Evolutionary conservation across 257 asterid genomes (phyloP).

Genomic region (Nicotiana attenuata): DNA sequence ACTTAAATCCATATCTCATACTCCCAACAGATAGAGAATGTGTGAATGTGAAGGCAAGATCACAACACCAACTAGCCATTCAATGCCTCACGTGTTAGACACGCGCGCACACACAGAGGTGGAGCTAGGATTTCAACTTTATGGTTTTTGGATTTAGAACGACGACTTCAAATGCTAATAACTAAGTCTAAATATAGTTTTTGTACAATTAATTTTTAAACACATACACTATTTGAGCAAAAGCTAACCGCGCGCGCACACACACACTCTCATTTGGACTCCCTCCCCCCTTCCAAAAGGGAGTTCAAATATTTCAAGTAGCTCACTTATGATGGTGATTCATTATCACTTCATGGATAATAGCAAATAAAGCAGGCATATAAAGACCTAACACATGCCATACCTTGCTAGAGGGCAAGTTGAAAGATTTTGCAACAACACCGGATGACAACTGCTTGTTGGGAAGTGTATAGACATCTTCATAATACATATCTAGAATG

Average conservation of each 20-base stretch:
- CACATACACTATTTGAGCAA: no score
- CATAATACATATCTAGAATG: slow-evolving; percentile 76
- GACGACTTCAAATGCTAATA: no score
- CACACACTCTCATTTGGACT: not conserved
- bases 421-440: slow-evolving; percentile 50
- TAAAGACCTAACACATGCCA: not conserved
- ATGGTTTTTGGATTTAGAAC: no score
- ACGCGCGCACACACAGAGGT: not conserved
- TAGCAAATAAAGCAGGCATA: not conserved
- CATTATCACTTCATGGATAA: not conserved
- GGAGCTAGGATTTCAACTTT: no score
- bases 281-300: not conserved
- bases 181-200: no score
- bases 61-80: not conserved
- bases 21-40: not conserved
- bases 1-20: not conserved
- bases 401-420: slow-evolving; percentile 48
- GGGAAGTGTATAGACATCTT: slow-evolving; percentile 82
- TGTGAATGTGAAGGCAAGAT: not conserved
- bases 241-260: not conserved
- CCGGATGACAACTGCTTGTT: slow-evolving; percentile 46
- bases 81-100: not conserved
- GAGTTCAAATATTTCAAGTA: not conserved
- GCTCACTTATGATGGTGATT: not conserved
- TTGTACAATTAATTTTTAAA: no score